Conservation (phyloP, 2,329 filamentous ascomycete species). For the Fusarium setosum region DNA sequence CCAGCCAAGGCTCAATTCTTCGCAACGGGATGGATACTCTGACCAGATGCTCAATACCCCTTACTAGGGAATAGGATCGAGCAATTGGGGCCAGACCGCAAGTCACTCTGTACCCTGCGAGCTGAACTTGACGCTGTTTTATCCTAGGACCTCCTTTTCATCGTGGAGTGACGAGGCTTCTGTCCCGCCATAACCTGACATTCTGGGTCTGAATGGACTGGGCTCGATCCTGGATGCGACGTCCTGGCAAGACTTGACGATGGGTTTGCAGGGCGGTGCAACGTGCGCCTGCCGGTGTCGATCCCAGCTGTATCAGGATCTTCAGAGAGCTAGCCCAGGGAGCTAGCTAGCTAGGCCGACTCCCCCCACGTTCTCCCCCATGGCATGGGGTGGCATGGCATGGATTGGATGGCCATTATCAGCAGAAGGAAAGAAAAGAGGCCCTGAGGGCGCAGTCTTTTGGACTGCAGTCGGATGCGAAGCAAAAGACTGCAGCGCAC, state of each 20-base stretch:
- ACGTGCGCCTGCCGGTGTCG: slow-evolving; percentile 3
- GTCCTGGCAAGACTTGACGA: slow-evolving; percentile 4
- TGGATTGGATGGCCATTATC: no score
- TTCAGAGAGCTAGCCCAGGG: slow-evolving; percentile 1
- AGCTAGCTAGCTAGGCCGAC: slow-evolving; percentile 9
- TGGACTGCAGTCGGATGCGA: neutral
- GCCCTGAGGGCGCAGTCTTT: neutral
- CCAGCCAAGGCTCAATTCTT: neutral
- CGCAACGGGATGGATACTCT: neutral
- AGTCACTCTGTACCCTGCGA: neutral
- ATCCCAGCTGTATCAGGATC: slow-evolving; percentile 5
- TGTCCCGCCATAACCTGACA: neutral
- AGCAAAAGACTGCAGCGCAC: neutral
- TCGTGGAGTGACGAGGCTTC: neutral
- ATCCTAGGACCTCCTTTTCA: neutral
- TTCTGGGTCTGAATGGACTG: neutral
- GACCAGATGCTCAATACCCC: no score
- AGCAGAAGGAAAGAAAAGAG: neutral
- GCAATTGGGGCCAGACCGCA: neutral
- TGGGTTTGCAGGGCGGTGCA: slow-evolving; percentile 5
- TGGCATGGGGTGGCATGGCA: neutral
- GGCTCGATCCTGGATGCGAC: slow-evolving; percentile 4
- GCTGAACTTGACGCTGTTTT: neutral
- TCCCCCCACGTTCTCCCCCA: slow-evolving; percentile 1
- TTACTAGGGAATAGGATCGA: neutral